Evolutionary conservation across 73 alveolate genomes (phyloP).

Genomic region (Paraurostyla sp.): DNA sequence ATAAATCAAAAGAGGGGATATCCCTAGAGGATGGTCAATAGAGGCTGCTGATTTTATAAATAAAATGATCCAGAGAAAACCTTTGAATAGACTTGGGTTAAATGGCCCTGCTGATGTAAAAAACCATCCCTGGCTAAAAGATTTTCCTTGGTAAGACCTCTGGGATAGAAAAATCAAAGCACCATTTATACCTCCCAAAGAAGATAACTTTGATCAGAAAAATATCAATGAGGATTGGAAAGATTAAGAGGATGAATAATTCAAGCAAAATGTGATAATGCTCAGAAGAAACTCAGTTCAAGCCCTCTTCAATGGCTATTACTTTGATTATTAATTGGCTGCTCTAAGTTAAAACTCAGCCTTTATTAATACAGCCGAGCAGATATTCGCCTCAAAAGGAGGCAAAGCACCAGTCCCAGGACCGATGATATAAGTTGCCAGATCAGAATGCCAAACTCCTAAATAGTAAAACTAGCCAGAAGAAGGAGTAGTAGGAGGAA

Average conservation of each 20-base stretch:
- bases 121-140: constrained; percentile 96
- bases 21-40: constrained; percentile 95
- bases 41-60: constrained; percentile 94
- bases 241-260: constrained; percentile 41
- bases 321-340: constrained; percentile 58
- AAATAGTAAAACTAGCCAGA: not conserved
- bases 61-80: constrained; percentile 87
- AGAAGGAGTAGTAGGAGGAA: too few relatives aligned
- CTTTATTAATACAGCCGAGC: not conserved
- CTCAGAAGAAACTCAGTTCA: constrained; percentile 47
- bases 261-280: constrained; percentile 3
- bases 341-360: not conserved
- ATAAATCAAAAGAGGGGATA: constrained; percentile 86
- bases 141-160: constrained; percentile 91
- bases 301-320: constrained; percentile 73
- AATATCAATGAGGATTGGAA: constrained; percentile 76
- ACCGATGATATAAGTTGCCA: constrained; percentile 22
- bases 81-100: constrained; percentile 92
- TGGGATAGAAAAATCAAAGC: constrained; percentile 81
- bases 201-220: constrained; percentile 69
- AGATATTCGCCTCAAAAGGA: not conserved
- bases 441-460: constrained; percentile 3
- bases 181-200: constrained; percentile 80
- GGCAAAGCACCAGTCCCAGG: constrained; percentile 26
- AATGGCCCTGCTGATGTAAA: constrained; percentile 95